A percentile compares a stretch with the other conserved stretches of the same genome.
Evolutionary conservation across 2,329 filamentous ascomycete species (phyloP).

Genomic region (Colletotrichum sp.): DNA sequence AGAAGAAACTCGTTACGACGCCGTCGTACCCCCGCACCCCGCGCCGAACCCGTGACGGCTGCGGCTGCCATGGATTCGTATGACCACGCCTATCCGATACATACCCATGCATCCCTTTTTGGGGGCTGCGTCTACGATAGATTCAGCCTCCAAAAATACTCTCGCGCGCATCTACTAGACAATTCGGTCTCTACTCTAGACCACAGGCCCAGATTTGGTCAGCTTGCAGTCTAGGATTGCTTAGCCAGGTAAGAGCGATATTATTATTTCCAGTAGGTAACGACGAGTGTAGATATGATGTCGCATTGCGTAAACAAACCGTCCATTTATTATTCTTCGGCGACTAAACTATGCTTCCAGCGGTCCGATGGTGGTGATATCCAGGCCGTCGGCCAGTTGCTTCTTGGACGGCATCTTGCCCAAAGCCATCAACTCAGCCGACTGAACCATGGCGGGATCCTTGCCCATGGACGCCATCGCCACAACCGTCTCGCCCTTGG

Average conservation of each 20-base stretch:
- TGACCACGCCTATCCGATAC: neutral
- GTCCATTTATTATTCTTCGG: neutral
- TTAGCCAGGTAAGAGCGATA: neutral
- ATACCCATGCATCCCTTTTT: neutral
- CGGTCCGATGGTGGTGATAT: conserved; percentile 49
- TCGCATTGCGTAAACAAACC: neutral
- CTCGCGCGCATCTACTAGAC: neutral
- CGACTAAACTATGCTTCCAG: conserved; percentile 29
- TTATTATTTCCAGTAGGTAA: neutral
- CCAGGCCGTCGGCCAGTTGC: conserved; percentile 69
- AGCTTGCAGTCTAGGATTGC: neutral
- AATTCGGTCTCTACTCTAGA: neutral
- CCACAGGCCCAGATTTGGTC: neutral
- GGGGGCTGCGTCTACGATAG: neutral
- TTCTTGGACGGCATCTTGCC: conserved; percentile 84
- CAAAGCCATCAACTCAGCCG: conserved; percentile 82
- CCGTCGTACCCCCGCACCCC: neutral
- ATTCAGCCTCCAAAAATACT: neutral
- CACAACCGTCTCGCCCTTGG: conserved; percentile 83
- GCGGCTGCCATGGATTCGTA: neutral
- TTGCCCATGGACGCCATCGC: conserved; percentile 90
- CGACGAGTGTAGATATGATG: neutral
- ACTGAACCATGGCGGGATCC: conserved; percentile 86
- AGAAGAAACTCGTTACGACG: neutral
- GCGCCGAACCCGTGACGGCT: neutral